Evolutionary conservation across 2,329 filamentous ascomycete genomes (phyloP).

Genomic region (Botrytis porri): DNA sequence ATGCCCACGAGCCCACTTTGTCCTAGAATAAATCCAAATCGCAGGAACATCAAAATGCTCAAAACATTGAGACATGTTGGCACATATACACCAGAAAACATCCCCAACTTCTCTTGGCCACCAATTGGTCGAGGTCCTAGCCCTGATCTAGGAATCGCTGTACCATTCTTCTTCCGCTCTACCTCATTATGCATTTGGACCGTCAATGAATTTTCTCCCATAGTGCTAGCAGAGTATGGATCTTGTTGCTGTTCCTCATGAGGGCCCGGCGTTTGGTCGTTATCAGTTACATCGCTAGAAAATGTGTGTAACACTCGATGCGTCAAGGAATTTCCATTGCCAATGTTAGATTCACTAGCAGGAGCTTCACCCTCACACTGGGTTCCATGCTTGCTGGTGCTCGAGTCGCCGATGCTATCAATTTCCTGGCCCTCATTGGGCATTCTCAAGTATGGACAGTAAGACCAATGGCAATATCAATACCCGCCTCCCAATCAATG

Average conservation of each 20-base stretch:
- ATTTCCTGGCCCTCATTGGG: slow-evolving; percentile 14
- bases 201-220: slow-evolving; percentile 29
- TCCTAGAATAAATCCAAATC: slow-evolving; percentile 81
- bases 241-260: slow-evolving; percentile 7
- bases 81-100: slow-evolving; percentile 77
- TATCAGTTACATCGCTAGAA: neutral
- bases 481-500: neutral
- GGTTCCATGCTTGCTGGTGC: slow-evolving; percentile 1
- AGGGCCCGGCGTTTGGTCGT: neutral
- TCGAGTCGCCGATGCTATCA: slow-evolving; percentile 5
- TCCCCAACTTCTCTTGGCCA: slow-evolving; percentile 63
- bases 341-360: neutral
- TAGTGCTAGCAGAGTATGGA: slow-evolving; percentile 1
- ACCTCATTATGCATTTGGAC: slow-evolving; percentile 31
- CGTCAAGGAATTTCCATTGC: neutral
- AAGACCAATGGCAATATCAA: neutral
- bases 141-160: slow-evolving; percentile 40
- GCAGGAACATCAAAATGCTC: slow-evolving; percentile 88
- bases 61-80: slow-evolving; percentile 86
- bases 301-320: slow-evolving; percentile 1
- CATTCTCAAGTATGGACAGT: slow-evolving; percentile 16
- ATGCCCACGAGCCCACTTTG: slow-evolving; percentile 21
- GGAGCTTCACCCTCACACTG: neutral
- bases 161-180: slow-evolving; percentile 34
- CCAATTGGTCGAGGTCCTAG: slow-evolving; percentile 42